phyloP scores from a whole-genome alignment of 148 eudicot species.

The Amaranthus cruentus region DNA sequence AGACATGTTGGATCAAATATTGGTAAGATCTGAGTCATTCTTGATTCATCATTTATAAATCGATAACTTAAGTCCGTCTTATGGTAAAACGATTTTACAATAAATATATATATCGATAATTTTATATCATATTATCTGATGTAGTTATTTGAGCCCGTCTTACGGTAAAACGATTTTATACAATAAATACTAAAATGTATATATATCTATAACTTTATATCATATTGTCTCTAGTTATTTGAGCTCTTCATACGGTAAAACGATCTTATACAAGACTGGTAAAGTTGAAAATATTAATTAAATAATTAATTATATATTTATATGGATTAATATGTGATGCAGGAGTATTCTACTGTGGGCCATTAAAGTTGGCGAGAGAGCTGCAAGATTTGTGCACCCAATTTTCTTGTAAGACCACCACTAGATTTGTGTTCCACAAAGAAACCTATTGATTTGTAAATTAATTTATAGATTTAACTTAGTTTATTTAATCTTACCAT shows the following conservation, averaged over 20 bases:
- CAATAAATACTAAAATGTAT: too few relatives aligned
- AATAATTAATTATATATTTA: background rate
- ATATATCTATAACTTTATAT: too few relatives aligned
- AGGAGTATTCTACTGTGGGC: conserved; percentile 47
- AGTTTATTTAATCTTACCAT: too few relatives aligned
- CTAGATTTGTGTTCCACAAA: conserved; percentile 47
- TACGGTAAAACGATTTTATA: too few relatives aligned
- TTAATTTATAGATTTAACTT: too few relatives aligned
- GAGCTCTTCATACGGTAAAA: too few relatives aligned
- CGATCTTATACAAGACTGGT: too few relatives aligned
- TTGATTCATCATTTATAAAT: background rate
- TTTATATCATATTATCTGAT: too few relatives aligned
- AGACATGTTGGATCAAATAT: conserved; percentile 27
- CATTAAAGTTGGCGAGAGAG: conserved; percentile 30
- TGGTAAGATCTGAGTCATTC: conserved; percentile 19
- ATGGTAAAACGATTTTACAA: background rate
- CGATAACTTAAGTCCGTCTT: too few relatives aligned
- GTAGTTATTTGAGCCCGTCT: too few relatives aligned
- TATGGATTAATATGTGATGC: conserved; percentile 5
- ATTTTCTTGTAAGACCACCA: conserved; percentile 34
- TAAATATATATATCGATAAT: too few relatives aligned
- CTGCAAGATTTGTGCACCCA: conserved; percentile 37
- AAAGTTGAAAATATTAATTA: background rate
- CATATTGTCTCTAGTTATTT: too few relatives aligned
- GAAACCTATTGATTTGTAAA: conserved; percentile 26